Evolutionary conservation across 2,329 filamentous ascomycete genomes (phyloP).

Genomic region (Botryotinia narcissicola): DNA sequence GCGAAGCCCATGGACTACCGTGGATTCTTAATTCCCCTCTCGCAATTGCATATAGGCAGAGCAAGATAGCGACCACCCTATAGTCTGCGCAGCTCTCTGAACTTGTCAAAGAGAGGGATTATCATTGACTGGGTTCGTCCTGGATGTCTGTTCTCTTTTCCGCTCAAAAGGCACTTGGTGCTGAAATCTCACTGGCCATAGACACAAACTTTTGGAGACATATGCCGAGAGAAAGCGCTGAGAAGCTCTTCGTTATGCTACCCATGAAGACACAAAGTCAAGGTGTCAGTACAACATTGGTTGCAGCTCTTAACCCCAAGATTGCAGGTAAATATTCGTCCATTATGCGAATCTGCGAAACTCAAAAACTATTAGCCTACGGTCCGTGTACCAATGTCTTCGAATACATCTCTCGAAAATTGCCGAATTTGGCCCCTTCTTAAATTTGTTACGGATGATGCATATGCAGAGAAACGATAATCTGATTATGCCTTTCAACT

Average conservation of each 20-base stretch:
- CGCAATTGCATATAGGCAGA: conserved; percentile 38
- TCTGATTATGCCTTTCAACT: too few species aligned
- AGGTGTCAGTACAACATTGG: not conserved
- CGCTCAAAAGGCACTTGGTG: too few species aligned
- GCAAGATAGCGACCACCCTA: conserved; percentile 42
- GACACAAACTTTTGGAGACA: not conserved
- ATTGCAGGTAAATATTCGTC: not conserved
- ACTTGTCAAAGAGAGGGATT: conserved; percentile 31
- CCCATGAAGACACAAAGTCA: not conserved
- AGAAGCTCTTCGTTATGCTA: not conserved
- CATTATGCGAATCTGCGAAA: not conserved
- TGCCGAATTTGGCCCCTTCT: not conserved
- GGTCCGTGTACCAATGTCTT: not conserved
- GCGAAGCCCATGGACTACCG: not conserved
- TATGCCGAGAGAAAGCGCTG: not conserved
- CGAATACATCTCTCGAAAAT: not conserved
- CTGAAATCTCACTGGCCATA: not conserved
- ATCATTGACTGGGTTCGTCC: conserved; percentile 36
- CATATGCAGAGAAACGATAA: not conserved
- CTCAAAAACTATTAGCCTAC: not conserved
- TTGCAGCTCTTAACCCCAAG: not conserved
- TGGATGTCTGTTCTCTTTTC: conserved; percentile 21
- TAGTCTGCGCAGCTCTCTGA: conserved; percentile 31
- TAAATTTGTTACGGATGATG: not conserved
- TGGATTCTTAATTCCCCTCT: not conserved